A percentile compares a stretch with the other conserved stretches of the same genome.
Evolutionary conservation across 2,329 filamentous ascomycete species (phyloP).

Genomic region (Cytospora mali): DNA sequence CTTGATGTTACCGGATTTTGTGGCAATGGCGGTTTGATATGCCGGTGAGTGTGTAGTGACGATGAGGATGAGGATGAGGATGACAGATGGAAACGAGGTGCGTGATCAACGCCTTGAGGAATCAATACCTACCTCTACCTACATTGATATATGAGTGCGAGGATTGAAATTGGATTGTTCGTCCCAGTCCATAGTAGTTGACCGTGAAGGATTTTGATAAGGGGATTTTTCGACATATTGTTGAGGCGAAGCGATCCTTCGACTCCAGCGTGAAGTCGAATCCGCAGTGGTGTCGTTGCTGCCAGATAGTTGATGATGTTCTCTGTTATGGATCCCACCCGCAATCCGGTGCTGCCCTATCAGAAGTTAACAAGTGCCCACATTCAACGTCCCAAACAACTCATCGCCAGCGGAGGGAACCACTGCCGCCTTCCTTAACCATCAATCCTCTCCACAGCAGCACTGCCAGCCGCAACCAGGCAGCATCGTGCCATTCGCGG

Average conservation of each 20-base stretch:
- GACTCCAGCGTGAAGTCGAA: not conserved
- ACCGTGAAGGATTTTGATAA: too few species aligned
- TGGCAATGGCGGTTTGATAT: too few species aligned
- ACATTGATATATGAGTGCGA: not conserved
- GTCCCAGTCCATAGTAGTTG: too few species aligned
- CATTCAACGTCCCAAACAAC: not conserved
- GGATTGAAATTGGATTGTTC: too few species aligned
- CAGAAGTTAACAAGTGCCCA: not conserved
- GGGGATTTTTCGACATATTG: not conserved
- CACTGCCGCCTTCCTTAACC: not conserved
- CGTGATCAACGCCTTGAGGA: too few species aligned
- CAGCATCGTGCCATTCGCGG: constrained; percentile 7
- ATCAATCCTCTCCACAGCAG: constrained; percentile 6
- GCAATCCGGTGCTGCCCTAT: not conserved
- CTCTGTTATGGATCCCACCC: not conserved
- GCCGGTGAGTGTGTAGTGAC: not conserved
- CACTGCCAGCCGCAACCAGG: constrained; percentile 3
- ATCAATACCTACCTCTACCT: not conserved
- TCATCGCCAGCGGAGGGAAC: not conserved
- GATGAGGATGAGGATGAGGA: not conserved
- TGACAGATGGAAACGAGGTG: not conserved
- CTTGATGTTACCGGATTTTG: too few species aligned
- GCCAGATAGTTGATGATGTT: not conserved
- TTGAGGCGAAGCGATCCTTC: not conserved
- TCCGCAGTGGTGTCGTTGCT: not conserved